Conservation (phyloP, 257 asterid genomes). For the Penstemon newberryi region DNA sequence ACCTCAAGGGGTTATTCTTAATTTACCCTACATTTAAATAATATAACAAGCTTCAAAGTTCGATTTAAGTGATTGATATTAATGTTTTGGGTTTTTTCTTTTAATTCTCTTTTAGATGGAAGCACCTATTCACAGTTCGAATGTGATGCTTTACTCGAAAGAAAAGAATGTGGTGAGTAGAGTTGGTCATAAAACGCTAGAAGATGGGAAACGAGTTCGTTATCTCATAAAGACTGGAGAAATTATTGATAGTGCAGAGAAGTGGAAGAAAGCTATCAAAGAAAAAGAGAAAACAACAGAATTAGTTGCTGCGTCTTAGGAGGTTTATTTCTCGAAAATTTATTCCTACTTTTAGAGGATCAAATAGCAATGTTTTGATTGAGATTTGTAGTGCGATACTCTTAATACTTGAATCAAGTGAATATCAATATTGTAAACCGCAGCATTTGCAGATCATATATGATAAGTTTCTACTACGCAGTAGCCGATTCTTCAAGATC, state of each 20-base stretch:
- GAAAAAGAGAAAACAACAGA: constrained; percentile 58
- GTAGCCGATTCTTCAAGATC: too few relatives aligned
- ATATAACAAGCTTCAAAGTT: not conserved
- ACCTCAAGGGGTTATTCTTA: too few relatives aligned
- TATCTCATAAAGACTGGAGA: constrained; percentile 93
- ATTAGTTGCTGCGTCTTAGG: constrained; percentile 57
- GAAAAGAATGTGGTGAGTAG: constrained; percentile 78
- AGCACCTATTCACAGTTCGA: constrained; percentile 96
- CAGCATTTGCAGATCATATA: too few relatives aligned
- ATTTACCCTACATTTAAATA: too few relatives aligned
- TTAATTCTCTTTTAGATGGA: constrained; percentile 52
- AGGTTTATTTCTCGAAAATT: not conserved
- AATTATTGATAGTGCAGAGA: constrained; percentile 82
- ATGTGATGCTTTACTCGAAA: constrained; percentile 95
- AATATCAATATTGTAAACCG: too few relatives aligned
- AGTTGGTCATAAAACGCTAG: constrained; percentile 87
- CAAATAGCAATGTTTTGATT: too few relatives aligned
- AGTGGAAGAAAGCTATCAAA: constrained; percentile 68
- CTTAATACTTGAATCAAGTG: too few relatives aligned
- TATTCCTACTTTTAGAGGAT: too few relatives aligned
- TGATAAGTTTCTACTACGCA: too few relatives aligned
- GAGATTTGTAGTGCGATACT: too few relatives aligned
- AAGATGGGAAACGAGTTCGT: constrained; percentile 79
- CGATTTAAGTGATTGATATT: not conserved
- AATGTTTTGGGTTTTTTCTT: constrained; percentile 16